Conservation (phyloP, 495 filamentous ascomycete genomes). For the Aspergillus kassunensis region DNA sequence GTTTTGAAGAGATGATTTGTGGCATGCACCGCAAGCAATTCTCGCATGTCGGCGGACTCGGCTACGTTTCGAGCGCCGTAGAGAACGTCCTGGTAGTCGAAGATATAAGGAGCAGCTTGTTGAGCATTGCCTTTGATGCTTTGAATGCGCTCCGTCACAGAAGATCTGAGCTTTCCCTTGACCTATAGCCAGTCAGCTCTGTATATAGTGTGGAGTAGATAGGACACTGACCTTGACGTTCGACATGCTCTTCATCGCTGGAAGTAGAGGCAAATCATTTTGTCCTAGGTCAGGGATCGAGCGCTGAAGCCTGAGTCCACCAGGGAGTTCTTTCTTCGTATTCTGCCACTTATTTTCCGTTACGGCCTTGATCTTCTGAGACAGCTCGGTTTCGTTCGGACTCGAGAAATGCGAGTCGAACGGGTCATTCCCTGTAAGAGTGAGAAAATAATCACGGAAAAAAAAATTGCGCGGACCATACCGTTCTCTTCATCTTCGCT, state of each 20-base stretch:
- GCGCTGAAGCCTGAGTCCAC: slow-evolving; percentile 44
- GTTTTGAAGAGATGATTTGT: slow-evolving; percentile 94
- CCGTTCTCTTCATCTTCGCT: slow-evolving; percentile 41
- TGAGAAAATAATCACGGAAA: neutral
- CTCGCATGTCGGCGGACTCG: slow-evolving; percentile 62
- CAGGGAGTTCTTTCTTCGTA: slow-evolving; percentile 33
- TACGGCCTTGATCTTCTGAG: slow-evolving; percentile 48
- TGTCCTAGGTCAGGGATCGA: slow-evolving; percentile 34
- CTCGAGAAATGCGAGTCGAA: slow-evolving; percentile 76
- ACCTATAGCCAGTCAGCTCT: slow-evolving; percentile 25
- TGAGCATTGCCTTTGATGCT: slow-evolving; percentile 31
- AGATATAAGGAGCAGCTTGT: slow-evolving; percentile 40
- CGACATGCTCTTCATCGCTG: slow-evolving; percentile 33
- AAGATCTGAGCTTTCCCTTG: slow-evolving; percentile 41
- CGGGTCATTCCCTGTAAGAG: slow-evolving; percentile 52
- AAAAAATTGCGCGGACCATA: slow-evolving; percentile 1
- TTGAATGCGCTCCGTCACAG: slow-evolving; percentile 32
- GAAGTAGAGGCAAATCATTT: slow-evolving; percentile 26
- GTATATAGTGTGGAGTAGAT: no score
- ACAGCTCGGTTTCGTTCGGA: slow-evolving; percentile 54
- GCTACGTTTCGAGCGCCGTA: slow-evolving; percentile 65
- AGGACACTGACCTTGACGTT: slow-evolving; percentile 33
- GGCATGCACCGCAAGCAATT: slow-evolving; percentile 74
- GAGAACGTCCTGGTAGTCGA: slow-evolving; percentile 78
- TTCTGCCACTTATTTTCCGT: slow-evolving; percentile 55